Evolutionary conservation across 2,329 filamentous ascomycete genomes (phyloP), one percentile per base, ranked within the genome.

Genomic region (Nannizzia gypsea): DNA sequence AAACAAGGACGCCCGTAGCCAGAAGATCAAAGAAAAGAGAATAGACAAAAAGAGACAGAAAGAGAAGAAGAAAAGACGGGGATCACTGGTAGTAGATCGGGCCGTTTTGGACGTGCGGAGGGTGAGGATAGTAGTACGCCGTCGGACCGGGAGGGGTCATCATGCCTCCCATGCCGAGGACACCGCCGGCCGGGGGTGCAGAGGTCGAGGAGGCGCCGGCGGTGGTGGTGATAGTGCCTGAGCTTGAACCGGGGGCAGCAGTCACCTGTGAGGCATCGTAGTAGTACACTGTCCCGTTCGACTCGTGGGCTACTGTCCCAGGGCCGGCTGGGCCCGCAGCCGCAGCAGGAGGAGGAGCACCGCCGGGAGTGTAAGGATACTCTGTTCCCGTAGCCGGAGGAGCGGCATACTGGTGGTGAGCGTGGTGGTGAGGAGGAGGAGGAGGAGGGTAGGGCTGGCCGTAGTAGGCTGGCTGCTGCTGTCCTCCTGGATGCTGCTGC

Each of bases 201-300:
- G 38, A 11, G 1, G 38, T 8, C 2, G 42, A 17, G n/a, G 42
- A 15, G 3, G 42, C 38, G n/a, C 22, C 46, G 22, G 22, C 24
- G 5, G n/a, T 15, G 24, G 22, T 17, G 1, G 48, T 15, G 24
- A 11, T 17, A 1, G 48, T 20, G 3, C 42, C 20, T 2, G 42
- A 46, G 17, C 8, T 52, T 13, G 48, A 26, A 6, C 48, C 48
- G 6, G 48, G 48, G 3, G 22, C 48, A 36, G 31, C n/a, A 15
- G 22, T 24, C 55, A 91, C 76, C 69, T 90, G 86, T n/a, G 85
- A 81, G 6, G 89, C 81, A 69, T 95, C 88, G 67, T 90, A 91
- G 71, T 96, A 99, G 73, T 95, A 97, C 0, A 96, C 90, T 82
- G 95, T 97, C 63, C 93, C 93, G 66, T 96, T 95, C 64, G 86